Base-by-base conservation (phyloP, 805 yeast species). In the Candida ulmi region DNA sequence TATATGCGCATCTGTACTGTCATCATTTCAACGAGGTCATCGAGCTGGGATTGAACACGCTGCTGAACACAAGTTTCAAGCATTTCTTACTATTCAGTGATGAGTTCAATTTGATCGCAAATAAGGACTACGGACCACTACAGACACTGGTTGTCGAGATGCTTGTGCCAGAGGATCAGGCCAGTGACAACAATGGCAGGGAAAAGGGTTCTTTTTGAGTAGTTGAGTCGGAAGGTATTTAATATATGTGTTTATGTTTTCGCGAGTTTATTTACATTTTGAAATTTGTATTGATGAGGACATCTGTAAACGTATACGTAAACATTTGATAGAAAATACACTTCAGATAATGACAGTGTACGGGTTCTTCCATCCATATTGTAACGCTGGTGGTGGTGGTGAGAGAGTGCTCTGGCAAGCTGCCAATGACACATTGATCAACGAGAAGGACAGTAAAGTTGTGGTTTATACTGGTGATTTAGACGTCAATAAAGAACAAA, bases 331-430 rank as follows among this genome's bases (percentile, higher is more conserved):
- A 30, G 28, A 26, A 6, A 31, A 18, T 6, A 21, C 24, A 7
- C 9, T 9, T 9, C 9, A 21, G 9, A 21, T 9, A 7, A 21
- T 21, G 9, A n/a, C 11, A 8, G 60, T 87, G 11, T 82, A 68
- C 57, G 99, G 98, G 6, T 90, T 84, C 54, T 88, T 93, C 66
- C 99, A 93, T 62, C 99, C 99, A 0, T 85, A 82, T 52, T 88
- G 96, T 47, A 86, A 85, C 57, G 95, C 96, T 30, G 96, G 95
- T 34, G 99, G 99, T 16, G 99, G 99, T 24, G 99, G 99, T 18
- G 99, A 93, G 58, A 76, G 91, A 41, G 99, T 93, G 1, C 66
- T 93, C 30, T 93, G 99, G 99, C 88, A 86, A 40, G 96, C 96
- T 0, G 86, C 91, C 7, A 72, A 76, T 48, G 71, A 81, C 25